Evolutionary conservation across 345 rosid genomes (phyloP), one percentile per base, ranked within the genome.

Genomic region (Durio zibethinus): DNA sequence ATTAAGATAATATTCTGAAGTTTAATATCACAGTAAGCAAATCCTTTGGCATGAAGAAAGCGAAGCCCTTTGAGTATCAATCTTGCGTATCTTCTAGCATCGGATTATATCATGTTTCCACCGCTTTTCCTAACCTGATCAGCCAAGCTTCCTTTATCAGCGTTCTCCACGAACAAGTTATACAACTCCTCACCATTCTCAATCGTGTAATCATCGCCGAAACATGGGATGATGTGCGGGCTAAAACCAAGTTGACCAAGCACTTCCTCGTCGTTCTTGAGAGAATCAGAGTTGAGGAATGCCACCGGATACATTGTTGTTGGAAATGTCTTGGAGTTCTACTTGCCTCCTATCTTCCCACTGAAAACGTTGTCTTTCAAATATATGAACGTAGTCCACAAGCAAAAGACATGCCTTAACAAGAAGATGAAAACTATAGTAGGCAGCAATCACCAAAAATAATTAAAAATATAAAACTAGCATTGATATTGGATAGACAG

Each of bases 1-100:
- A n/a, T n/a, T n/a, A n/a, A n/a, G n/a, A n/a, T n/a, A 42, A 92
- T 62, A 75, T 90, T 90, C 47, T 85, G 85, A 1, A 89, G 90
- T 82, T 90, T 89, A 29, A 92, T 65, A 75, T 89, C 94, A 45
- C 93, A 89, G 85, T 91, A 97, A 63, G 90, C 93, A 64, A 83
- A 90, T 48, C 97, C 97, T 20, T 78, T 82, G 0, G 80, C 80
- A 81, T 94, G 98, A 35, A 94, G 79, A 66, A 87, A 83, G n/a
- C 76, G 33, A 25, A 94, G 42, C 0, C 91, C 98, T 63, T 86
- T 72, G n/a, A 94, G 93, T 59, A 92, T 60, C 65, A 84, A 84
- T 64, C 87, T 81, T 0, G 92, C 78, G 82, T 89, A 77, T 21
- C 82, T 80, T 6, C 82, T 80, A 1, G 87, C 88, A n/a, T 90